Evolutionary conservation across 1,139 yeast species (phyloP).

Genomic region (Nakaseomyces delphensis): DNA sequence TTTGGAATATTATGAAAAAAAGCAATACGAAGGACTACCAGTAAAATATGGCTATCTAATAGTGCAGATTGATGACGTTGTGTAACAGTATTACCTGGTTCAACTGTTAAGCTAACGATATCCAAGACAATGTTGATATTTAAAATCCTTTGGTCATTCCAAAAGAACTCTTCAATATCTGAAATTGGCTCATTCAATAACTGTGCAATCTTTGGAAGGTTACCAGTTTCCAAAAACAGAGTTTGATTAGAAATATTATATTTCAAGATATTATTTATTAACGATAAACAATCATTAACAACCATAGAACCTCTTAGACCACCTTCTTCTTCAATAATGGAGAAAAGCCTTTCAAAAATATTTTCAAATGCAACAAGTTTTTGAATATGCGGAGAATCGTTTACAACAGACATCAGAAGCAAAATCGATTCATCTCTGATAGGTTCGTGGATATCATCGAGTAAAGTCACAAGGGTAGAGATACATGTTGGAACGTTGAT

Average conservation of each 20-base stretch:
- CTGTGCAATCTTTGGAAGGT: constrained; percentile 54
- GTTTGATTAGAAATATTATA: constrained; percentile 90
- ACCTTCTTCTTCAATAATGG: constrained; percentile 76
- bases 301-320: constrained; percentile 85
- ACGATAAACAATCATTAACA: constrained; percentile 79
- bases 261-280: constrained; percentile 61
- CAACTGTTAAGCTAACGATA: constrained; percentile 63
- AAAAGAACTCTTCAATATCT: constrained; percentile 42
- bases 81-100: constrained; percentile 65
- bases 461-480: constrained; percentile 58
- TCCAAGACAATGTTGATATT: constrained; percentile 63
- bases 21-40: constrained; percentile 57
- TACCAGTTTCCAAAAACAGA: constrained; percentile 75
- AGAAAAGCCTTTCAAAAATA: constrained; percentile 73
- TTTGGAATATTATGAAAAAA: constrained; percentile 59
- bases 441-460: constrained; percentile 77
- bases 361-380: constrained; percentile 92
- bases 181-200: constrained; percentile 55
- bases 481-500: constrained; percentile 71
- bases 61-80: constrained; percentile 52
- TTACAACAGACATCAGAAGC: constrained; percentile 72
- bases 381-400: constrained; percentile 79
- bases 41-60: constrained; percentile 54
- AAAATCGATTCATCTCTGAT: constrained; percentile 81
- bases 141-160: constrained; percentile 66